Conservation (phyloP, 176 grass and related monocot genomes). For the Rhynchospora breviuscula region DNA sequence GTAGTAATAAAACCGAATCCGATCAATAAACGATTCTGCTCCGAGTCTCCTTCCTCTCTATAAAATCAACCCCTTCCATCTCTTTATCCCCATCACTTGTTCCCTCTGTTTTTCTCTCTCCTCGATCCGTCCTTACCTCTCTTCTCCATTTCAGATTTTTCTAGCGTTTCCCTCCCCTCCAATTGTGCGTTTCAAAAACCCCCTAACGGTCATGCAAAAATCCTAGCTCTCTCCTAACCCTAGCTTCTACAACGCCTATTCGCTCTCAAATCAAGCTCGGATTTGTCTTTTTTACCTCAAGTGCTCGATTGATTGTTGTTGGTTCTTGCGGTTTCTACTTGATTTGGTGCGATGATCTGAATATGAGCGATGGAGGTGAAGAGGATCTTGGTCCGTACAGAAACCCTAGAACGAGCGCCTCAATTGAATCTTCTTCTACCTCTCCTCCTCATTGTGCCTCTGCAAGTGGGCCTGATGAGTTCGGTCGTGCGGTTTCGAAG, state of each 20-base stretch:
- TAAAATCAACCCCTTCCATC: constrained; percentile 19
- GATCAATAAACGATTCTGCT: background rate
- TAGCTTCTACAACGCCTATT: background rate
- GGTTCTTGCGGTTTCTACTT: background rate
- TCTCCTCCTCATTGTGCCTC: background rate
- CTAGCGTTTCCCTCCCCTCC: background rate
- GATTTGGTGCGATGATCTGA: constrained; percentile 20
- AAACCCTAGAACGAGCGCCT: constrained; percentile 6
- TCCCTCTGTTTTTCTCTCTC: background rate
- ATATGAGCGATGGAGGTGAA: constrained; percentile 31
- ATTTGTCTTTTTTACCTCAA: background rate
- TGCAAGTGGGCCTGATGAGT: constrained; percentile 31
- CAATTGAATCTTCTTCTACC: background rate
- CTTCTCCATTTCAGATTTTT: background rate
- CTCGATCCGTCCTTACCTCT: background rate
- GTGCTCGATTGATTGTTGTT: background rate
- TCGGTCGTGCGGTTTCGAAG: constrained; percentile 36
- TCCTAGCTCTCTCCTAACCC: constrained; percentile 16
- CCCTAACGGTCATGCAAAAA: background rate
- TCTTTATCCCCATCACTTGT: background rate
- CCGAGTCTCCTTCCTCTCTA: constrained; percentile 15
- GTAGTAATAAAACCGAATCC: background rate
- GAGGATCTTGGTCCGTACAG: constrained; percentile 7
- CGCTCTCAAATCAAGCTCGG: background rate
- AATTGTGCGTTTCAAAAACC: constrained; percentile 2